Evolutionary conservation across 768 basidiomycete genomes (phyloP), one percentile per base, ranked within the genome.

Genomic region (Lyophyllum shimeji): DNA sequence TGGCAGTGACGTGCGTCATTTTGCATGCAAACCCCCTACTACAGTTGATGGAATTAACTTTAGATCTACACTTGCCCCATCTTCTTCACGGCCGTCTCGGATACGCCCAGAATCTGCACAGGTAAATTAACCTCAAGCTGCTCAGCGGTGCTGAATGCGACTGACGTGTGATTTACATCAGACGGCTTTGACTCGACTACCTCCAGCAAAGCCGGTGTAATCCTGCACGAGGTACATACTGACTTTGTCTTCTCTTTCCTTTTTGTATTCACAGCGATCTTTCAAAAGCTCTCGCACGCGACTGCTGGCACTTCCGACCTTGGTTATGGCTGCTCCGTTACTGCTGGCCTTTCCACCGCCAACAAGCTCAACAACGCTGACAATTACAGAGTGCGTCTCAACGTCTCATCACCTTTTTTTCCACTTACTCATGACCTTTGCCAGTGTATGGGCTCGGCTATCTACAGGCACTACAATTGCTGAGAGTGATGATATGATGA

Each of bases 391-490:
- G 56, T 52, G 48, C 12, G 56, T 52, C 1, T 24, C 27, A 7
- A n/a, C 12, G 11, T 47, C 24, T 29, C 20, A 8, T 12, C 27
- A 12, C 46, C 7, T 11, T 20, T 27, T 3, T 40, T 13, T 12
- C 7, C 5, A 29, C 24, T 49, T 15, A 33, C 24, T 23, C 7
- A 20, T 2, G 17, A 23, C 13, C 33, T 1, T 48, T 39, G 5
- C 5, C 34, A 57, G 56, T 57, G 56, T 46, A 47, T 52, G 50
- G 56, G 44, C 27, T 47, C 46, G 24, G 56, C 56, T 18, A 52
- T 57, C 43, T 56, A 51, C 31, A 50, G 45, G 50, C 55, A 51
- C 43, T 56, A 56, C 46, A 56, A 56, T 20, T 56, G 55, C 37
- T 56, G 25, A 52, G 18, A 31, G 43, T 4, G 29, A 5, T 4